Conservation (phyloP, 345 rosid genomes). For the Nasturtium officinale region DNA sequence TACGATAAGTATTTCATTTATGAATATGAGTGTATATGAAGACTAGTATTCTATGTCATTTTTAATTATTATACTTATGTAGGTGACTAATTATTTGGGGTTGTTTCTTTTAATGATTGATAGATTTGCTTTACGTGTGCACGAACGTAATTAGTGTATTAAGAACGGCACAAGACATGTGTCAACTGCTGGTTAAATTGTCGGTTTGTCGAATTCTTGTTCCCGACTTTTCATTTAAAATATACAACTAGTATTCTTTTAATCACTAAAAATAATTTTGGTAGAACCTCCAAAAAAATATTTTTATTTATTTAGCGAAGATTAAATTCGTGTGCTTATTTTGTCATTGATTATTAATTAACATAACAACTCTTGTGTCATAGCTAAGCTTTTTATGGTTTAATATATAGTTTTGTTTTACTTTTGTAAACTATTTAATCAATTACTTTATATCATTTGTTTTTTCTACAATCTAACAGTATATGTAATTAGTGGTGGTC, state of each 20-base stretch:
- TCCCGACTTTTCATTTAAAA: conserved; percentile 8
- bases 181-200: conserved; percentile 57
- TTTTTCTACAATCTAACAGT: background rate
- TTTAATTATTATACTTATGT: background rate
- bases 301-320: background rate
- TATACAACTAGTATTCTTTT: background rate
- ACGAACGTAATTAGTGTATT: conserved; percentile 49
- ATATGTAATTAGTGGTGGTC: conserved; percentile 4
- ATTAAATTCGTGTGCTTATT: conserved; percentile 22
- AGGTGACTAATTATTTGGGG: conserved; percentile 31
- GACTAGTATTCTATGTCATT: conserved; percentile 19
- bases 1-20: background rate
- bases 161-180: conserved; percentile 49
- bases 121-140: conserved; percentile 57
- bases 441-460: background rate
- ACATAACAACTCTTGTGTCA: conserved; percentile 28
- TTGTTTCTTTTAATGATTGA: conserved; percentile 46
- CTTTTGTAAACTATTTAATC: background rate
- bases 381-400: conserved; percentile 33
- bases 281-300: conserved; percentile 28
- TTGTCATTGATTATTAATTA: conserved; percentile 14
- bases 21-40: background rate
- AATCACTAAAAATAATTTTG: conserved; percentile 20
- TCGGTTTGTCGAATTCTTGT: conserved; percentile 54
- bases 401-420: conserved; percentile 3